Evolutionary conservation across 2,329 filamentous ascomycete genomes (phyloP).

Genomic region (Neofusicoccum parvum): DNA sequence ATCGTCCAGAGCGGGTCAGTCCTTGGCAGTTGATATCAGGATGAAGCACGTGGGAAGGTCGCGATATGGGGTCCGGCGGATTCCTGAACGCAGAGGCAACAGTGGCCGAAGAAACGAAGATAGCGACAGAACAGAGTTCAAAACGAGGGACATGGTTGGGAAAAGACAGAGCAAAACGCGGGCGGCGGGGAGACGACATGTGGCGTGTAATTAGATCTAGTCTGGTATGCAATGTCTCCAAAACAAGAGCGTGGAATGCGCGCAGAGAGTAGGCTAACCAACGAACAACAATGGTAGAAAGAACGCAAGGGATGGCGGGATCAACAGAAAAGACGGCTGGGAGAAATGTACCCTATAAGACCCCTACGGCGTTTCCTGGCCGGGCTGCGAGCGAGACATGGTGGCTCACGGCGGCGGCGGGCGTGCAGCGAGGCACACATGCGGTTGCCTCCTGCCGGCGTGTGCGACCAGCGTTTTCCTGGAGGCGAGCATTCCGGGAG

Average conservation of each 20-base stretch:
- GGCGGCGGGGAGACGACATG: slow-evolving; percentile 19
- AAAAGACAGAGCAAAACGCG: slow-evolving; percentile 10
- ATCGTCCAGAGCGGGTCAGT: not conserved
- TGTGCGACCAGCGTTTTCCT: not conserved
- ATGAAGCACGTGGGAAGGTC: not conserved
- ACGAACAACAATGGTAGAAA: slow-evolving; percentile 10
- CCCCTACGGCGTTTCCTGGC: not conserved
- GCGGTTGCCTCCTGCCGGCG: not conserved
- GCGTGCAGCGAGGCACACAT: not conserved
- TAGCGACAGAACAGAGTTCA: not conserved
- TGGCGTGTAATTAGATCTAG: slow-evolving; percentile 19
- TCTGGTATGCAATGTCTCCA: slow-evolving; percentile 19
- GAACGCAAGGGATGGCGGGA: slow-evolving; percentile 15
- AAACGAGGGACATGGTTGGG: slow-evolving; percentile 7
- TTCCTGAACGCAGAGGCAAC: slow-evolving; percentile 3
- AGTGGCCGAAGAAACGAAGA: slow-evolving; percentile 9
- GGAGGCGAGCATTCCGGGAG: not conserved
- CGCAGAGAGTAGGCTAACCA: not conserved
- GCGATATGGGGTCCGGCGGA: not conserved
- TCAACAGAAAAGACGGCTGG: not conserved
- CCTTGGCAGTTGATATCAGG: not conserved
- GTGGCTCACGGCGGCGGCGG: not conserved
- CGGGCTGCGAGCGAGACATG: not conserved
- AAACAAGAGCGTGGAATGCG: slow-evolving; percentile 19
- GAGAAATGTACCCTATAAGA: slow-evolving; percentile 16